Base-by-base conservation (phyloP, 768 basidiomycete genomes). In the Cystofilobasidium capitatum region DNA sequence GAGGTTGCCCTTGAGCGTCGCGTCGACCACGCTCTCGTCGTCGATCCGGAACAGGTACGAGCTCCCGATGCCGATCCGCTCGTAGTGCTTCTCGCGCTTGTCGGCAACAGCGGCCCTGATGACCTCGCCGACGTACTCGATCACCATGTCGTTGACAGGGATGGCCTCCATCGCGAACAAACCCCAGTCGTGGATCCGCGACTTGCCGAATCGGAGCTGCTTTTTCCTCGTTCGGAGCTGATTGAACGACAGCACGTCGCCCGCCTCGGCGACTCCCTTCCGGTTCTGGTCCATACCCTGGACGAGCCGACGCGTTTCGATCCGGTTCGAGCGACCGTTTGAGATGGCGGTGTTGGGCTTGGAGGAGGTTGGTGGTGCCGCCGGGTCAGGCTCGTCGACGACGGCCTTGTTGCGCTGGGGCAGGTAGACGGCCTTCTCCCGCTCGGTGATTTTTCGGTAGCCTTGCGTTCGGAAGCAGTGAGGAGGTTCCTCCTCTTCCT, bases 71-170 rank as follows among this genome's bases (percentile, higher is more conserved):
- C 96, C 96, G 75, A 92, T 91, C 62, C 91, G 83, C 79, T 97
- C 91, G 76, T 99, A 99, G 72, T 86, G 84, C 81, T 96, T 94
- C 81, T 99, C 96, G 58, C 96, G 83, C 76, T 92, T 91, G 73
- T 98, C 96, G 33, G 96, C 96, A 14, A 97, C 90, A 73, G 89
- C 88, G 51, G 91, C 90, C 13, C 96, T 83, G 71, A 97, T 91
- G 70, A 97, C 83, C 81, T 99, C 96, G 24, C 96, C 96, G 9
- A 99, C 96, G 74, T 99, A 99, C 79, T 99, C 96, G 78, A 98
- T 97, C 36, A 99, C 94, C 92, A 99, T 97, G 79, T 99, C 96
- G 5, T 91, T 91, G 42, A 83, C 80, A 8, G 88, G 84, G 71
- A 99, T 97, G 74, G 85, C 84, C 80, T 99, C 96, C 88, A 96